Evolutionary conservation across 768 basidiomycete genomes (phyloP).

Genomic region (Termitomyces sp.): DNA sequence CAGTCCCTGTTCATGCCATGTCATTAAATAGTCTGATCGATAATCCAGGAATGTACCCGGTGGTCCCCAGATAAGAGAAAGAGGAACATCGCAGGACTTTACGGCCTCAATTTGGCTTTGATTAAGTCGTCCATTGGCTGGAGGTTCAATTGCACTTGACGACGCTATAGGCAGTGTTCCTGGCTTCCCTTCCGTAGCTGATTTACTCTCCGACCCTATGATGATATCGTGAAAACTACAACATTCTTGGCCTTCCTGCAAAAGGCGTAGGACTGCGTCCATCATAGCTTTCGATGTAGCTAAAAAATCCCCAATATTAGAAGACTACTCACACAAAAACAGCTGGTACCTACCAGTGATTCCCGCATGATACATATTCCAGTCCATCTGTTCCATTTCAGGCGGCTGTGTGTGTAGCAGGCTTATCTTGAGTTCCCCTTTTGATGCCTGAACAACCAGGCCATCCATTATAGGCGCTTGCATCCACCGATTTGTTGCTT

Average conservation of each 20-base stretch:
- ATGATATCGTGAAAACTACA: slow-evolving; percentile 49
- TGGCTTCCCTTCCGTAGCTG: not conserved
- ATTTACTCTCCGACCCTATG: slow-evolving; percentile 21
- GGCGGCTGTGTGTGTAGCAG: slow-evolving; percentile 55
- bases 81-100: slow-evolving; percentile 31
- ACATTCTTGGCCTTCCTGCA: slow-evolving; percentile 33
- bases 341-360: slow-evolving; percentile 42
- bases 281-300: slow-evolving; percentile 63
- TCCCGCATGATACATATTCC: slow-evolving; percentile 60
- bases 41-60: slow-evolving; percentile 35
- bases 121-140: slow-evolving; percentile 30
- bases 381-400: slow-evolving; percentile 53
- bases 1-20: slow-evolving; percentile 40
- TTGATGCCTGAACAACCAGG: slow-evolving; percentile 44
- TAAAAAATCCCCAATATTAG: slow-evolving; percentile 11
- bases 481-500: slow-evolving; percentile 43
- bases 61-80: slow-evolving; percentile 66
- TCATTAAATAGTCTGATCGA: not conserved
- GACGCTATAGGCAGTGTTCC: not conserved
- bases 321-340: not conserved
- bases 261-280: slow-evolving; percentile 49
- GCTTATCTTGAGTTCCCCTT: slow-evolving; percentile 50
- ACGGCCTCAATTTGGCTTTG: slow-evolving; percentile 51
- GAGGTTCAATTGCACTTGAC: not conserved
- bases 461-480: slow-evolving; percentile 49